A percentile compares a stretch with the other conserved stretches of the same genome.
These are phyloP conservation scores for Cryomyces antarcticus DNA, from an alignment of 495 filamentous ascomycete species.

Conservation along the genomic window DNA sequence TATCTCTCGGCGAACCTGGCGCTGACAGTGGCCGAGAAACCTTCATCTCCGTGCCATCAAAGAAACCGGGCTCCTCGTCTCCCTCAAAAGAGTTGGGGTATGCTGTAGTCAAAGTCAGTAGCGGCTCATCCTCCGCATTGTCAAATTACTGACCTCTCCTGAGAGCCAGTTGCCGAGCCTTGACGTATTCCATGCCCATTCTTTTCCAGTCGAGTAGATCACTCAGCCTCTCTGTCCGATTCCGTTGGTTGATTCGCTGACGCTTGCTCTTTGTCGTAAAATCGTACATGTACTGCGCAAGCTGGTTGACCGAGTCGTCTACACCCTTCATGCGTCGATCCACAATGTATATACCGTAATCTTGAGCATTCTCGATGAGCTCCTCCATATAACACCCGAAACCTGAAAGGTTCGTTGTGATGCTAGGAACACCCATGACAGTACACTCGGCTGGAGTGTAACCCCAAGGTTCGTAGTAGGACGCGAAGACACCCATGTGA, in stretches of 20 bases:
- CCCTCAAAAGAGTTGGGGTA: constrained; percentile 71
- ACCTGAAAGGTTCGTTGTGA: constrained; percentile 92
- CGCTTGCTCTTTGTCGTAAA: constrained; percentile 86
- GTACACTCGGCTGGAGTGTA: constrained; percentile 98
- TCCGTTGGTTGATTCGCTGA: constrained; percentile 95
- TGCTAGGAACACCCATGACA: constrained; percentile 96
- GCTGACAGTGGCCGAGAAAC: constrained; percentile 83
- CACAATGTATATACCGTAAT: constrained; percentile 98
- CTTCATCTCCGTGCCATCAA: constrained; percentile 78
- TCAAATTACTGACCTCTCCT: constrained; percentile 36
- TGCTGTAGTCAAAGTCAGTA: constrained; percentile 25
- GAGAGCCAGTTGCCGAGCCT: constrained; percentile 81
- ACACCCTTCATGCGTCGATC: constrained; percentile 90
- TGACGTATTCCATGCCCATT: constrained; percentile 98
- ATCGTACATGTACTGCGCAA: constrained; percentile 81
- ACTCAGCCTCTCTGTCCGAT: constrained; percentile 87
- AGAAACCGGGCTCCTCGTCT: constrained; percentile 50
- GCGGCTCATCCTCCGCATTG: neutral
- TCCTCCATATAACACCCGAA: constrained; percentile 99
- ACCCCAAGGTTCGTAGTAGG: constrained; percentile 98
- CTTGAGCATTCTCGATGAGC: constrained; percentile 87
- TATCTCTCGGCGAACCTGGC: constrained; percentile 75
- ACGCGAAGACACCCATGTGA: constrained; percentile 85
- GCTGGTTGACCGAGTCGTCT: constrained; percentile 91
- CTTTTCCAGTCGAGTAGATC: constrained; percentile 97